Evolutionary conservation across 164 flowering plant genomes (phyloP).

Genomic region (Litsea cubeba): DNA sequence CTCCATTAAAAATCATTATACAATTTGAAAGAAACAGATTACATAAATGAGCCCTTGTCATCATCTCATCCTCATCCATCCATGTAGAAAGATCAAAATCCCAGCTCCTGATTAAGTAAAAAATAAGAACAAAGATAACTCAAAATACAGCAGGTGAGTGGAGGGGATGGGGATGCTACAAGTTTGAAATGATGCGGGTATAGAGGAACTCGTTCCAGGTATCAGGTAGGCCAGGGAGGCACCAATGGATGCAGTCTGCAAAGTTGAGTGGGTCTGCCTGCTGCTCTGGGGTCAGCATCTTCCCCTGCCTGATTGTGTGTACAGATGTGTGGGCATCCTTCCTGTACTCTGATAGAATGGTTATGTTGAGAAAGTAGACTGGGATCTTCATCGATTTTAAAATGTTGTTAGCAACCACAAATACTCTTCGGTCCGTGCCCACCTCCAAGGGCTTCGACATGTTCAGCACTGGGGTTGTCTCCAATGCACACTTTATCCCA

Average conservation of each 20-base stretch:
- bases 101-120: neutral
- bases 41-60: neutral
- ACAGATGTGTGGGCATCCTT: conserved; percentile 91
- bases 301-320: conserved; percentile 64
- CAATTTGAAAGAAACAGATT: neutral
- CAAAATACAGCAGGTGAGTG: neutral
- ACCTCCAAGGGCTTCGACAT: conserved; percentile 44
- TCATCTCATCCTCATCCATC: too few relatives aligned
- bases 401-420: conserved; percentile 47
- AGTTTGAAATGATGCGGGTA: conserved; percentile 45
- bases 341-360: conserved; percentile 69
- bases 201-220: conserved; percentile 92
- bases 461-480: conserved; percentile 64
- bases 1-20: neutral
- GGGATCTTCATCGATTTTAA: conserved; percentile 55
- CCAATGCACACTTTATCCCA: conserved; percentile 77
- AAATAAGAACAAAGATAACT: neutral
- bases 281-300: conserved; percentile 61
- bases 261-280: conserved; percentile 53
- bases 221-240: conserved; percentile 92
- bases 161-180: neutral
- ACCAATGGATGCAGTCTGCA: conserved; percentile 95
- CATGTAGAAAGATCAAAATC: neutral
- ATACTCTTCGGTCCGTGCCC: conserved; percentile 63
- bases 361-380: conserved; percentile 65